These are phyloP conservation scores for Pisolithus microcarpus DNA, from an alignment of 768 basidiomycete genomes.

Conservation along the genomic window DNA sequence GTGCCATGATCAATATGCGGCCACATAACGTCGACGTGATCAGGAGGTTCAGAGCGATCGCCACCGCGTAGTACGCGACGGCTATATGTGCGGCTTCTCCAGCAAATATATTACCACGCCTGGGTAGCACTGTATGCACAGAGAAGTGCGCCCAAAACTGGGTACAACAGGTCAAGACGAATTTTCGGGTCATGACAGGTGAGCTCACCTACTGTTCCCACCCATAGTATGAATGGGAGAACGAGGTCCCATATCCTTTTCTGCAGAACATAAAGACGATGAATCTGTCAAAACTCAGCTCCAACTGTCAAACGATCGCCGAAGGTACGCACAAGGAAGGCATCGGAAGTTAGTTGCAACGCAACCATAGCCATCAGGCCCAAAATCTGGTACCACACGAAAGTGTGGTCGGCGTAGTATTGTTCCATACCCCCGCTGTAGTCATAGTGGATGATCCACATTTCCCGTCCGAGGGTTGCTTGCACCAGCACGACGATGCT, in stretches of 20 bases:
- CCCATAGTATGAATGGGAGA: conserved; percentile 7
- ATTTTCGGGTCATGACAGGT: not conserved
- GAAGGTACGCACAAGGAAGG: conserved; percentile 23
- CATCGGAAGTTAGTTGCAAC: conserved; percentile 25
- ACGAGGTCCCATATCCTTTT: not conserved
- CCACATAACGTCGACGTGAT: conserved; percentile 4
- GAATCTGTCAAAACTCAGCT: conserved; percentile 18
- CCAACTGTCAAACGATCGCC: not conserved
- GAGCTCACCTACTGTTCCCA: conserved; percentile 3
- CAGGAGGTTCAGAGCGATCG: conserved; percentile 8
- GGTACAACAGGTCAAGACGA: not conserved
- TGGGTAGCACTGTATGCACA: not conserved
- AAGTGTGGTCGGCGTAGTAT: conserved; percentile 20
- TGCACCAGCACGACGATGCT: conserved; percentile 17
- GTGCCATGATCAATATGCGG: conserved; percentile 2
- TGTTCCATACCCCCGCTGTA: conserved; percentile 25
- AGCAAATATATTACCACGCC: conserved; percentile 1
- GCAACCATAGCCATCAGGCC: conserved; percentile 17
- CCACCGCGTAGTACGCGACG: conserved; percentile 4
- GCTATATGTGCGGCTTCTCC: conserved; percentile 3
- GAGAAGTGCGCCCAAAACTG: not conserved
- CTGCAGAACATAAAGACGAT: conserved; percentile 29
- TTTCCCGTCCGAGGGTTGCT: conserved; percentile 17
- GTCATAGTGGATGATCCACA: conserved; percentile 27
- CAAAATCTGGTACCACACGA: conserved; percentile 17